A percentile compares a stretch with the other conserved stretches of the same genome.
These are phyloP conservation scores for Coniochaeta sp. DNA, from an alignment of 2,329 filamentous ascomycete genomes.

Conservation along the genomic window DNA sequence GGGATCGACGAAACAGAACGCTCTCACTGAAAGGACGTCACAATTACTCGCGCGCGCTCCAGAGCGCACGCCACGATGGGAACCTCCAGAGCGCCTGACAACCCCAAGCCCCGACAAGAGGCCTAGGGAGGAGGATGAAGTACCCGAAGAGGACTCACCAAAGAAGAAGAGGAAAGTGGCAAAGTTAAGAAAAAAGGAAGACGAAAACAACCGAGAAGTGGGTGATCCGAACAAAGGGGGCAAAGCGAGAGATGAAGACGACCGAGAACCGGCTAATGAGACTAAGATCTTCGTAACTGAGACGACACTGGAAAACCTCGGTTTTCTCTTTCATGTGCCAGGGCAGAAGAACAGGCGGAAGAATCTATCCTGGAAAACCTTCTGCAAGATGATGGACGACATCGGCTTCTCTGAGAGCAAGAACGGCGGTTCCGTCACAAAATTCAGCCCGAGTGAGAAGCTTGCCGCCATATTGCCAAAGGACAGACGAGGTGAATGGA, in stretches of 20 bases:
- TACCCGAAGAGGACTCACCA: neutral
- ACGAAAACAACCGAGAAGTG: too few species aligned
- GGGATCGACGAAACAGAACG: neutral
- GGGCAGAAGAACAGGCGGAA: neutral
- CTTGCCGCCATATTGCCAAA: neutral
- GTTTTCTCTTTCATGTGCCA: neutral
- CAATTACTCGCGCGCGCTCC: neutral
- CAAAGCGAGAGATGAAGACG: neutral
- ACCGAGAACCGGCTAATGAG: neutral
- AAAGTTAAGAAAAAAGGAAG: too few species aligned
- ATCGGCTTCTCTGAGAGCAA: neutral
- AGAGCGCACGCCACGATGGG: neutral
- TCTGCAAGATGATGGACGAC: neutral
- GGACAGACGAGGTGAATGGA: neutral
- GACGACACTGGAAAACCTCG: neutral
- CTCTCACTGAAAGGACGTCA: neutral
- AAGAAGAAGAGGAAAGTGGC: neutral
- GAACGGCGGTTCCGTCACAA: neutral
- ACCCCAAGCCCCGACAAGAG: neutral
- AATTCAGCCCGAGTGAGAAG: neutral
- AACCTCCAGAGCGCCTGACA: neutral
- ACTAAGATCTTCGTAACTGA: neutral
- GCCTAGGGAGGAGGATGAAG: neutral
- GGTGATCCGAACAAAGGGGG: too few species aligned
- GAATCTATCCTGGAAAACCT: neutral